Evolutionary conservation across 345 rosid genomes (phyloP), one percentile per base, ranked within the genome.

Genomic region (Laguncularia racemosa): DNA sequence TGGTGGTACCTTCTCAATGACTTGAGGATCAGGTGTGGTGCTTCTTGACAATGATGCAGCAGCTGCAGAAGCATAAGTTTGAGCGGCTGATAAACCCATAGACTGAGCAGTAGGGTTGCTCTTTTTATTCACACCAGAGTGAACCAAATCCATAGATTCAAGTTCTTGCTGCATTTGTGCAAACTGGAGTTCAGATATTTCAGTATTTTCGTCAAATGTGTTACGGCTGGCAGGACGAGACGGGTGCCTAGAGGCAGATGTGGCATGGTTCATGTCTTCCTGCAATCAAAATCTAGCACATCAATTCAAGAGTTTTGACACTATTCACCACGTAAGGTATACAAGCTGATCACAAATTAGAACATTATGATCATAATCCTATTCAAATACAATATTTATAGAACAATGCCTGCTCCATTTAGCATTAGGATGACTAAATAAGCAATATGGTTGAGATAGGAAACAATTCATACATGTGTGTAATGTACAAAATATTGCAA

Each of bases 31-130:
- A 50, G 91, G 85, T 4, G 91, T 82, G 53, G 74, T 59, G 61
- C 82, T 82, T 63, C 91, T 75, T 5, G 88, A 85, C 76, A 76
- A 65, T 48, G 87, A 75, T 21, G 77, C 72, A 53, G 84, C 88
- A 59, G 78, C 68, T 52, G 88, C 82, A 50, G 88, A 71, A 48
- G 84, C 88, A 80, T 78, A 79, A 58, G 75, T 57, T 60, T 76
- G 81, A 51, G 83, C 73, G 61, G 76, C 67, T 9, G 79, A 71
- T 28, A 78, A 61, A 15, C 82, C 81, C 44, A 72, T 56, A 48
- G 51, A 74, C 53, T 59, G 64, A 43, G 53, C 62, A 9, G 65
- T 52, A 59, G 71, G 16, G 16, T 57, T 15, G 20, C 71, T 73
- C 51, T 70, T 81, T 26, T 44, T 72, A 71, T 58, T 76, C 59